Base-by-base conservation (phyloP, 768 basidiomycete genomes). In the Termitomyces heimii region DNA sequence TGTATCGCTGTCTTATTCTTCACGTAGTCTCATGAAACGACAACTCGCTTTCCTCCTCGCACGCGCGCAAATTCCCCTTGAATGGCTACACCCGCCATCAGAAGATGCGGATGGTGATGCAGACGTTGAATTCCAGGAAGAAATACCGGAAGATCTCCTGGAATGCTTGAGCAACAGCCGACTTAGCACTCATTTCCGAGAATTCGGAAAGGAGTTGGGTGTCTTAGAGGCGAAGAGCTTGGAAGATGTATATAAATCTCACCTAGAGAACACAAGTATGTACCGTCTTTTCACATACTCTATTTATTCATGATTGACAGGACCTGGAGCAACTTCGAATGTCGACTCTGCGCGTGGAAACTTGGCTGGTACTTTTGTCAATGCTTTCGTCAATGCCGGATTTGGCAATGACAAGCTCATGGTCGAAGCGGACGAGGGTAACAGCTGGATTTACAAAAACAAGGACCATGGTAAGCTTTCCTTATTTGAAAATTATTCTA, bases 391-490 rank as follows among this genome's bases (percentile, higher is more conserved):
- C 53, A 99, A 99, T 66, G 96, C 94, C 44, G 97, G 96, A 0
- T 99, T 95, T 67, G 94, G 94, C 24, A 99, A 99, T 69, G 97
- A 99, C 71, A 98, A 97, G 70, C 82, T 99, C 54, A 96, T 99
- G 92, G 94, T 95, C 5, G 89, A 88, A 67, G 96, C 94, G 1
- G 91, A 94, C 58, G 95, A 97, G 66, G 96, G 97, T 14, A 92
- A 85, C 71, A 95, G 93, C 65, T 99, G 94, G 94, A 93, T 99
- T 57, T 99, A 98, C 80, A 98, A 98, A 82, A 98, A 98, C 78
- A 98, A 98, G 75, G 96, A 98, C 53, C 93, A 97, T 61, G 97
- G 95, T 87, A 57, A 22, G 79, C 26, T 5, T 8, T n/a, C 12
- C 4, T n/a, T 39, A 10, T 16, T 43, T 9, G 2, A 40, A n/a